Evolutionary conservation across 495 filamentous ascomycete species (phyloP).

Genomic region (Penicillium mononematosum): DNA sequence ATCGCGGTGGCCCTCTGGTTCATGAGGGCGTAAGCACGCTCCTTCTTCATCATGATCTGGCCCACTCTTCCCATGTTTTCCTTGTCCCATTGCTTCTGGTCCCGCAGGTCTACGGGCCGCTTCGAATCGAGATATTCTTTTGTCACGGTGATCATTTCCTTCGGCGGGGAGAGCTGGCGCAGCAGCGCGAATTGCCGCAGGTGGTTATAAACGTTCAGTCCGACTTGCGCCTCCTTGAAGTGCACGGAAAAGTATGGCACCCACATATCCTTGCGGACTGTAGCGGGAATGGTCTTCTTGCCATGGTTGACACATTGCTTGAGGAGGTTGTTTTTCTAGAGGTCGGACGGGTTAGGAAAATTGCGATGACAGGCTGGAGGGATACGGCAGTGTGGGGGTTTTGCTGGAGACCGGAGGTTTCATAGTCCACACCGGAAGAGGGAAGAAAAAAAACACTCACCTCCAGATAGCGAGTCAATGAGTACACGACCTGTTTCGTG

Average conservation of each 20-base stretch:
- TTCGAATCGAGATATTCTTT: slow-evolving; percentile 50
- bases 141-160: slow-evolving; percentile 50
- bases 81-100: slow-evolving; percentile 43
- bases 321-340: slow-evolving; percentile 63
- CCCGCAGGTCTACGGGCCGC: slow-evolving; percentile 58
- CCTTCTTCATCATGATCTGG: slow-evolving; percentile 49
- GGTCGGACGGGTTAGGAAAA: slow-evolving; percentile 10
- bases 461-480: slow-evolving; percentile 63
- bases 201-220: slow-evolving; percentile 71
- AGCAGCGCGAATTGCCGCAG: slow-evolving; percentile 73
- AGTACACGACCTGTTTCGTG: slow-evolving; percentile 82
- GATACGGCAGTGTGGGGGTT: not conserved
- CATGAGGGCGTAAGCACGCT: slow-evolving; percentile 66
- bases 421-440: no score
- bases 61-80: slow-evolving; percentile 45
- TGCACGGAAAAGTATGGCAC: slow-evolving; percentile 71
- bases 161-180: slow-evolving; percentile 44
- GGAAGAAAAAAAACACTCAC: slow-evolving; percentile 47
- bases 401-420: not conserved
- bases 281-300: slow-evolving; percentile 79
- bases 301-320: slow-evolving; percentile 82
- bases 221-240: slow-evolving; percentile 63
- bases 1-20: slow-evolving; percentile 86
- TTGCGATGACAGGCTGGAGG: not conserved
- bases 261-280: slow-evolving; percentile 90